phyloP scores from a whole-genome alignment of 805 yeast genomes.

The Blastobotrys peoriensis region DNA sequence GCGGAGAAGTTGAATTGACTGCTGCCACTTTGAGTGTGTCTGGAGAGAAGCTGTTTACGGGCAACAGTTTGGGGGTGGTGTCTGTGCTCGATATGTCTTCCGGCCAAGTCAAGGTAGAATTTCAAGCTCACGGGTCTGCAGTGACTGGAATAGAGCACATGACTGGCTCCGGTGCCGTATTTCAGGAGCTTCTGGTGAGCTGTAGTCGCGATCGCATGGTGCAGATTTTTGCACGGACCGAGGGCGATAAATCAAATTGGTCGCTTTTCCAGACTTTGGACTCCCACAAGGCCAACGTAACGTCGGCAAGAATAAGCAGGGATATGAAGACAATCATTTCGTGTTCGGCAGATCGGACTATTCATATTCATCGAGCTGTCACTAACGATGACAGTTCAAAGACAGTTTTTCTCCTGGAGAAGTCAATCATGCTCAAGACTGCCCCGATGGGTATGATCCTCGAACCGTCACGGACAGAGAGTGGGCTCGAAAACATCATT shows the following conservation, averaged over 20 bases:
- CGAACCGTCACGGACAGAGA: conserved; percentile 1
- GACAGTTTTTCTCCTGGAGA: conserved; percentile 33
- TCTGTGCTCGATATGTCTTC: conserved; percentile 5
- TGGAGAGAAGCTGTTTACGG: conserved; percentile 3
- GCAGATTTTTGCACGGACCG: conserved; percentile 40
- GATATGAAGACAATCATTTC: conserved; percentile 37
- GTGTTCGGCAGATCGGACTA: conserved; percentile 56
- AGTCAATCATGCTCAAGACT: conserved; percentile 44
- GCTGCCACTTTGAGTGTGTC: neutral
- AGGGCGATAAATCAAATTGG: conserved; percentile 34
- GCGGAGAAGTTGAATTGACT: conserved; percentile 3
- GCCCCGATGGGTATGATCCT: conserved; percentile 28
- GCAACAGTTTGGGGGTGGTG: conserved; percentile 10
- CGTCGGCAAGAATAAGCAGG: conserved; percentile 31
- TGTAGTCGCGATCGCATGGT: conserved; percentile 57
- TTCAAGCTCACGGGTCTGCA: conserved; percentile 20
- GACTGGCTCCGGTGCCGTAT: neutral
- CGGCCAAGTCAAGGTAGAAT: neutral
- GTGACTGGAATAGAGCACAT: conserved; percentile 17
- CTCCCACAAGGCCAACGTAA: conserved; percentile 49
- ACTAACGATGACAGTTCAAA: conserved; percentile 21
- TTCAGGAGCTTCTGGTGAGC: conserved; percentile 13
- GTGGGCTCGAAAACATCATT: conserved; percentile 29
- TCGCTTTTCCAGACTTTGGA: conserved; percentile 53
- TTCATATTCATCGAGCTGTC: conserved; percentile 44